These are phyloP conservation scores for Pseudognaphalium luteoalbum DNA, from an alignment of 129 eudicot genomes.

Conservation along the genomic window DNA sequence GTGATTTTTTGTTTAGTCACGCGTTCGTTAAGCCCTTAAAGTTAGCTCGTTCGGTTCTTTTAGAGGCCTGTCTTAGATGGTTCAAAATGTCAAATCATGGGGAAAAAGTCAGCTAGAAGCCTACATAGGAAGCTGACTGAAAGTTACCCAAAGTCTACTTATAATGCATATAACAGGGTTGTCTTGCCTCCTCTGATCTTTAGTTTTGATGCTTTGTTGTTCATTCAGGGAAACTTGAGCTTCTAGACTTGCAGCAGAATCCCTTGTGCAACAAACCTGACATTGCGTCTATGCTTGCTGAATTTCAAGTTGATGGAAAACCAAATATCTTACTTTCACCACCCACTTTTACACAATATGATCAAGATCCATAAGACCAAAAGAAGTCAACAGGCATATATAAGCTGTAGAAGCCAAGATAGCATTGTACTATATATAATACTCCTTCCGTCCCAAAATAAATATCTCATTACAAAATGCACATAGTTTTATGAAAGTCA, in stretches of 20 bases:
- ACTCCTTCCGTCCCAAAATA: too few relatives aligned
- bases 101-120: neutral
- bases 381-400: neutral
- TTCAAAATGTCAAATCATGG: neutral
- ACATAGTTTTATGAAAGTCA: too few relatives aligned
- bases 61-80: neutral
- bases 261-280: slow-evolving; percentile 30
- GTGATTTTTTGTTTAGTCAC: too few relatives aligned
- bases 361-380: neutral
- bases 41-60: too few relatives aligned
- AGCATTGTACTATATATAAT: neutral
- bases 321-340: slow-evolving; percentile 38
- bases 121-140: neutral
- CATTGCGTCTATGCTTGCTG: slow-evolving; percentile 42
- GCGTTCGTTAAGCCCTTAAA: too few relatives aligned
- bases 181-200: neutral
- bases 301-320: slow-evolving; percentile 48
- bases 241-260: slow-evolving; percentile 64
- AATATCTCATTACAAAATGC: too few relatives aligned
- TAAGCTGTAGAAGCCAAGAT: neutral
- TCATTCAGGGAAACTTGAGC: slow-evolving; percentile 58
- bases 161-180: neutral
- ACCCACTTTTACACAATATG: neutral
- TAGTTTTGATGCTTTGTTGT: neutral
- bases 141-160: neutral